A percentile compares a stretch with the other conserved stretches of the same genome.
Conservation (phyloP, 208 protist genomes). For the Dictyostelium gargantuum region DNA sequence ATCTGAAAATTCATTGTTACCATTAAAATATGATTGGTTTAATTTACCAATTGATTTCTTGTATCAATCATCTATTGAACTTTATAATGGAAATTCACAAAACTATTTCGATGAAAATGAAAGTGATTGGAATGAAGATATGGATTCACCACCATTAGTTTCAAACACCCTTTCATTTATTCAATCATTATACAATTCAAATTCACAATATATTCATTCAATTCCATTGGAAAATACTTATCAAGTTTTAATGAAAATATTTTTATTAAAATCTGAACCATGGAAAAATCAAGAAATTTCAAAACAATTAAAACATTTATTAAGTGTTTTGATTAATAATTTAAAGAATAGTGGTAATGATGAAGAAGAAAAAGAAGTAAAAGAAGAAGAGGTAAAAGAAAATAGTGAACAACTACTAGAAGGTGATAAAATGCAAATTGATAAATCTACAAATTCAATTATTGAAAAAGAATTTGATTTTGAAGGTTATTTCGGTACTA, state of each 20-base stretch:
- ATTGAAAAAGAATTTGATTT: conserved; percentile 53
- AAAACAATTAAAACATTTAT: neutral
- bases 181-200: conserved; percentile 6
- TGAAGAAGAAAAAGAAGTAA: neutral
- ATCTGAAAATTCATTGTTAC: conserved; percentile 21
- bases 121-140: conserved; percentile 28
- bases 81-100: neutral
- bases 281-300: neutral
- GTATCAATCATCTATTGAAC: neutral
- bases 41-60: conserved; percentile 38
- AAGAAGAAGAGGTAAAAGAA: neutral
- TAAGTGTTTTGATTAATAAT: neutral
- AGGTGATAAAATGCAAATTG: neutral
- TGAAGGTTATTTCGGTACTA: conserved; percentile 5
- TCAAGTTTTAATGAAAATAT: neutral
- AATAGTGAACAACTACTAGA: neutral
- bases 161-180: neutral
- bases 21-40: conserved; percentile 62
- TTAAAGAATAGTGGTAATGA: neutral
- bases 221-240: conserved; percentile 23
- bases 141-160: conserved; percentile 18
- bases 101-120: conserved; percentile 20
- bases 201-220: conserved; percentile 34
- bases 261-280: neutral
- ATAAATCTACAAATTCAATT: neutral